Percentiles rank a stretch among this genome's conserved stretches.
These are phyloP conservation scores for Polygonum aviculare DNA, from an alignment of 148 eudicot genomes.

Conservation along the genomic window DNA sequence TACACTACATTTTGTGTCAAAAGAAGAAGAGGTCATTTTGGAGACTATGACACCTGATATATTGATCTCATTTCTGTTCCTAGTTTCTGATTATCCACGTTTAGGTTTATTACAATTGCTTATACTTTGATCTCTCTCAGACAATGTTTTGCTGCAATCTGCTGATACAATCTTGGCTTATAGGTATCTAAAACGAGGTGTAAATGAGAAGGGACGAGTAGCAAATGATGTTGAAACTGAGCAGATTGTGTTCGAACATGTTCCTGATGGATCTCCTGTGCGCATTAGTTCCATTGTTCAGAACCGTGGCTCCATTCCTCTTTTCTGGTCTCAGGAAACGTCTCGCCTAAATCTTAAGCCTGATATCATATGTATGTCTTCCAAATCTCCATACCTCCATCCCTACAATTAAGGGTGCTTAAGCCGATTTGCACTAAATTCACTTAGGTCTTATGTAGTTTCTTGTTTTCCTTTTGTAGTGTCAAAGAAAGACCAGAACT, in stretches of 20 bases:
- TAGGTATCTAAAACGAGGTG: constrained; percentile 90
- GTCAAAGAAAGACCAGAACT: constrained; percentile 70
- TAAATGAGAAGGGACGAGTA: constrained; percentile 83
- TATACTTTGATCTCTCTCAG: background rate
- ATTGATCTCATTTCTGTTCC: background rate
- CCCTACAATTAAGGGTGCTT: background rate
- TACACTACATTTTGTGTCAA: background rate
- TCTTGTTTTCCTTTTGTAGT: constrained; percentile 30
- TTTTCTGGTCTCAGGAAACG: constrained; percentile 97
- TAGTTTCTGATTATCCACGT: background rate
- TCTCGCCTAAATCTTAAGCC: constrained; percentile 89
- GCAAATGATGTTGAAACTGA: constrained; percentile 98
- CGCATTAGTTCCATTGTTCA: constrained; percentile 87
- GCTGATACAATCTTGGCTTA: background rate
- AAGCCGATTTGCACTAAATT: background rate
- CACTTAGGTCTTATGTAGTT: background rate
- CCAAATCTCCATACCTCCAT: background rate
- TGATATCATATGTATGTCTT: constrained; percentile 67
- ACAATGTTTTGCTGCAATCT: background rate
- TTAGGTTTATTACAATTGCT: background rate
- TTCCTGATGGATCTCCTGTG: constrained; percentile 53
- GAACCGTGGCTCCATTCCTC: constrained; percentile 94
- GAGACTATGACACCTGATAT: background rate
- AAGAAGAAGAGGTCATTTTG: background rate
- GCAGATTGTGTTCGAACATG: constrained; percentile 81